Base-by-base conservation (phyloP, 305 asterid genomes). In the Fraxinus velutina region DNA sequence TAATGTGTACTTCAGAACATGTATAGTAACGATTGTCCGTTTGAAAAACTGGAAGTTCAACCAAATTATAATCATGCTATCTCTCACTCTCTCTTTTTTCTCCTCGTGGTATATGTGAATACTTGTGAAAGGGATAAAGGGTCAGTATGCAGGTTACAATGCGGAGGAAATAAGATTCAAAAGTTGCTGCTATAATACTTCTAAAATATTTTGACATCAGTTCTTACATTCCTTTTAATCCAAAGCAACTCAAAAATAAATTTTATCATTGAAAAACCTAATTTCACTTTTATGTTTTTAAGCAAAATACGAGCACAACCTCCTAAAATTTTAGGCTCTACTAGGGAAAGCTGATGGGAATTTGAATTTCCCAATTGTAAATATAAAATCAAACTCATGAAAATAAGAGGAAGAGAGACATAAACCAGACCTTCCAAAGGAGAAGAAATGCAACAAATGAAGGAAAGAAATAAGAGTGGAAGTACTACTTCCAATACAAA, bases 1-100 rank as follows among this genome's bases (percentile, higher is more conserved):
- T 80, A 74, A 80, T 80, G 36, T 4, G 39, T 24, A 37, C n/a
- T 3, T 73, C 5, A n/a, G 79, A 50, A 80, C 13, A 32, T 36
- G 22, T n/a, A 5, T 47, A 30, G 17, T 72, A 72, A 32, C 47
- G 34, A 22, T 8, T 52, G 34, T 36, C 21, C 70, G 34, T 24
- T 15, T 66, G 10, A 4, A 34, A 52, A 33, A 34, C 32, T 33
- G n/a, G 33, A 50, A 64, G 9, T 60, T 39, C 81, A 17, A 21
- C 64, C 30, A 15, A 73, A 47, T 47, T 47, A 47, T 13, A 12
- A 36, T 22, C 82, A 42, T 79, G 68, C 82, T 64, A 15, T 19
- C 36, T 32, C 74, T 21, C 62, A 4, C 17, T 47, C 62, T n/a
- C 21, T 10, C 0, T 13, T 10, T 44, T 44, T 13, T 44, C 19